Conservation (phyloP, 257 asterid species). For the Solanum rostratum region DNA sequence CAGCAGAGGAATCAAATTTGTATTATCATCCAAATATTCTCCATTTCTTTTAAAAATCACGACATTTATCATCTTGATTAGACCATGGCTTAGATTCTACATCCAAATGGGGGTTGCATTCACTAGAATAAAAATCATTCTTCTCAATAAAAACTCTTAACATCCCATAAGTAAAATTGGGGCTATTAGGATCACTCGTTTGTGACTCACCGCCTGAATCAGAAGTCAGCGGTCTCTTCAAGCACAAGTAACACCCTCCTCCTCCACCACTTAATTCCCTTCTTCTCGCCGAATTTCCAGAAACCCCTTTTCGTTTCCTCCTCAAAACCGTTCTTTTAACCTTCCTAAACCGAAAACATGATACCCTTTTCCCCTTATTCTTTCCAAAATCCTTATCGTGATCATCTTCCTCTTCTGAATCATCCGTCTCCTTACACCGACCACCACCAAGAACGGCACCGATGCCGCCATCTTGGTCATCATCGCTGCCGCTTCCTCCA, state of each 20-base stretch:
- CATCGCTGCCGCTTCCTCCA: background rate
- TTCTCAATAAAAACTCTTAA: conserved; percentile 62
- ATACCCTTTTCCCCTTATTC: conserved; percentile 20
- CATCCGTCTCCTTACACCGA: background rate
- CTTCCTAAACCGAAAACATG: conserved; percentile 39
- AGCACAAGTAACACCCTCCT: conserved; percentile 34
- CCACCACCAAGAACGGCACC: conserved; percentile 8
- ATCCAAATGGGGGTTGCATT: conserved; percentile 68
- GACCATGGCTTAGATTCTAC: background rate
- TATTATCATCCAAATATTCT: background rate
- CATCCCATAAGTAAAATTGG: conserved; percentile 48
- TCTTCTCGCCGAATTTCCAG: conserved; percentile 25
- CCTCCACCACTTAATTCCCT: conserved; percentile 10
- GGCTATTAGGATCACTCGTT: conserved; percentile 76
- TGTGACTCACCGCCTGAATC: conserved; percentile 71
- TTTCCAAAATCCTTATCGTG: conserved; percentile 2
- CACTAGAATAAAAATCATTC: conserved; percentile 66
- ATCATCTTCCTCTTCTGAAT: conserved; percentile 7
- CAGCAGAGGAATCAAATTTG: background rate
- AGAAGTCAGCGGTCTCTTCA: conserved; percentile 34
- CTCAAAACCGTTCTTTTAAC: conserved; percentile 23
- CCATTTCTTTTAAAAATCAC: background rate
- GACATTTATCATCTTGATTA: background rate
- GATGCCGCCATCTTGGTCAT: background rate
- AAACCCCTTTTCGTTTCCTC: conserved; percentile 29